phyloP scores from a whole-genome alignment of 257 asterid genomes.

The Handroanthus guayacan region DNA sequence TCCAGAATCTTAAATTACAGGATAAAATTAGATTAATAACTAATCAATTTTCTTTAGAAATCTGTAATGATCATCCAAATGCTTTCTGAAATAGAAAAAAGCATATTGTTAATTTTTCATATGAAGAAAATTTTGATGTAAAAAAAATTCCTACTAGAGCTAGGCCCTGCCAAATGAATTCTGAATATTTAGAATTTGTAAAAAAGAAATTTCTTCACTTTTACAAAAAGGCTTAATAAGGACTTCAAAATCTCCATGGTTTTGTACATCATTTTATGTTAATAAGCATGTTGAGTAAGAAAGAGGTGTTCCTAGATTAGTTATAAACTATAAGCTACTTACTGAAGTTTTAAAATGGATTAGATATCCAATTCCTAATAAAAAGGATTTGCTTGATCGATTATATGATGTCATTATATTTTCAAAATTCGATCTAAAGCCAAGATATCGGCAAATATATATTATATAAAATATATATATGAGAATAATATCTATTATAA shows the following conservation, averaged over 20 bases:
- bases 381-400: neutral
- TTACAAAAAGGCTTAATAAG: constrained; percentile 1
- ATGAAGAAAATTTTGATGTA: neutral
- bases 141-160: constrained; percentile 3
- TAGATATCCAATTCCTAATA: constrained; percentile 13
- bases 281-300: neutral
- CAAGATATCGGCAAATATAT: neutral
- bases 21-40: no score
- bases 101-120: neutral
- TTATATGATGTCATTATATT: neutral
- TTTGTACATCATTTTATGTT: constrained; percentile 1
- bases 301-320: neutral
- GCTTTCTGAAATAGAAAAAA: neutral
- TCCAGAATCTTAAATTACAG: no score
- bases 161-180: neutral
- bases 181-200: constrained; percentile 6
- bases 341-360: neutral
- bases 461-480: no score
- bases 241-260: neutral
- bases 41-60: no score
- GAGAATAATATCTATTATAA: no score
- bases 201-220: neutral
- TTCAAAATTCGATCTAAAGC: neutral
- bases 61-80: no score
- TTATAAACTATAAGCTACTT: neutral